Conservation (phyloP, 192 early-diverging fungal genomes). For the Backusella mclennaniae region DNA sequence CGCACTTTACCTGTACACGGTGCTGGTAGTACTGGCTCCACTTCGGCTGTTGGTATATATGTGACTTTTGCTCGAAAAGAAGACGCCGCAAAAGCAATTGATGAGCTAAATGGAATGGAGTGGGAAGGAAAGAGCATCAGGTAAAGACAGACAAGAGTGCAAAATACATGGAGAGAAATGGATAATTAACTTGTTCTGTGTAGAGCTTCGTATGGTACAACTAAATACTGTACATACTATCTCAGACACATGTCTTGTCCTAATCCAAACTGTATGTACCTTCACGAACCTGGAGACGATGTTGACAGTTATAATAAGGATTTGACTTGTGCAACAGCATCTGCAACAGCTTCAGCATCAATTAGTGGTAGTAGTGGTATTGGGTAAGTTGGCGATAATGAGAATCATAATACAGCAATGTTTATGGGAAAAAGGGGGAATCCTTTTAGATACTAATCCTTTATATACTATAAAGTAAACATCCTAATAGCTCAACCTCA, state of each 20-base stretch:
- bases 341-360: not conserved
- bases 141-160: slow-evolving; percentile 30
- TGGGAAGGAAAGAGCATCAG: slow-evolving; percentile 84
- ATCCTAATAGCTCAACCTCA: slow-evolving; percentile 6
- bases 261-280: slow-evolving; percentile 92
- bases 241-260: slow-evolving; percentile 88
- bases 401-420: not conserved
- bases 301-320: slow-evolving; percentile 93
- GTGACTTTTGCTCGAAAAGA: slow-evolving; percentile 91
- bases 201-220: slow-evolving; percentile 95
- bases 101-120: slow-evolving; percentile 90
- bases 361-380: not conserved
- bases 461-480: not conserved
- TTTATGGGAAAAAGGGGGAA: not conserved
- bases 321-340: slow-evolving; percentile 22
- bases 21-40: slow-evolving; percentile 18
- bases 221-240: slow-evolving; percentile 98
- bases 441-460: not conserved
- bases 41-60: slow-evolving; percentile 78
- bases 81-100: slow-evolving; percentile 90
- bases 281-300: slow-evolving; percentile 93
- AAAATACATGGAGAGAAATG: not conserved
- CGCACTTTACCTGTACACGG: slow-evolving; percentile 46
- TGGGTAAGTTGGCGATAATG: slow-evolving; percentile 6
- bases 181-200: not conserved